Evolutionary conservation across 345 rosid genomes (phyloP).

Genomic region (Clarkia xantiana): DNA sequence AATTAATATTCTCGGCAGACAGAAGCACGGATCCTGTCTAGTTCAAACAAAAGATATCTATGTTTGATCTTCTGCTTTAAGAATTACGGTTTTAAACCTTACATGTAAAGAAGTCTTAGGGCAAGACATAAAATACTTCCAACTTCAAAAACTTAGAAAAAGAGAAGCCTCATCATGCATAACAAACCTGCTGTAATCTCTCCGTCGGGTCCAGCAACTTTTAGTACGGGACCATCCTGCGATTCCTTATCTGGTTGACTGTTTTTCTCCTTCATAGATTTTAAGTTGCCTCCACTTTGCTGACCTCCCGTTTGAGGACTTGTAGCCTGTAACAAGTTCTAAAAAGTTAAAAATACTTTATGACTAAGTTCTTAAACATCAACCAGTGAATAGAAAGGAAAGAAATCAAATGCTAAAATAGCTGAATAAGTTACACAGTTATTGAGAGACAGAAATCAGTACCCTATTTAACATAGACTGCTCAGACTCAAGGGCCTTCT

Average conservation of each 20-base stretch:
- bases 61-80: too few relatives aligned
- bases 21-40: too few relatives aligned
- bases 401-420: background rate
- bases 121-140: too few relatives aligned
- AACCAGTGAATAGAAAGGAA: background rate
- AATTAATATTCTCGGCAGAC: too few relatives aligned
- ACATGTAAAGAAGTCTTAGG: too few relatives aligned
- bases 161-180: background rate
- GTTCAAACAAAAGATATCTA: too few relatives aligned
- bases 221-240: conserved; percentile 49
- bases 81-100: too few relatives aligned
- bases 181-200: conserved; percentile 64
- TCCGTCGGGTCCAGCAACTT: conserved; percentile 25
- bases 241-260: conserved; percentile 40
- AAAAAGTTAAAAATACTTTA: conserved; percentile 3
- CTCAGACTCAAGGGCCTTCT: conserved; percentile 70
- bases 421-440: background rate
- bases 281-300: conserved; percentile 60
- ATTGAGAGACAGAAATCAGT: conserved; percentile 8
- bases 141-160: background rate
- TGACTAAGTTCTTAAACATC: conserved; percentile 1
- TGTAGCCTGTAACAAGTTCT: conserved; percentile 38
- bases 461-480: conserved; percentile 68
- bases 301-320: conserved; percentile 79
- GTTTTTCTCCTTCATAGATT: conserved; percentile 68